Base-by-base conservation (phyloP, 2,329 filamentous ascomycete genomes). In the Xylariaceae sp. region DNA sequence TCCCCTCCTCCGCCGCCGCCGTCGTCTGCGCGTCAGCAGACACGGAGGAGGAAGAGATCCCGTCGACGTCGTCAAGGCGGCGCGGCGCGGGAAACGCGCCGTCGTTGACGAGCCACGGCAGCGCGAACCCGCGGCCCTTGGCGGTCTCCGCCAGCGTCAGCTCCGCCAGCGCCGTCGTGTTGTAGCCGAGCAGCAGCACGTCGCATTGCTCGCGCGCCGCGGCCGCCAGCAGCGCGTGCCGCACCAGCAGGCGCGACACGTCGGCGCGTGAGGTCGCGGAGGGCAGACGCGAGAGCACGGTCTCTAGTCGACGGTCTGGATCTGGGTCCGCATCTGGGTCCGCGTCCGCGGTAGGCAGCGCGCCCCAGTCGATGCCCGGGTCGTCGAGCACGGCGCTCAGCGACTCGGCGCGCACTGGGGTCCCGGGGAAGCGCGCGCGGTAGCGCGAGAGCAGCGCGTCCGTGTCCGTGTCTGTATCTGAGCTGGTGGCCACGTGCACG, bases 131-230 rank as follows among this genome's bases (percentile, higher is more conserved):
- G 47, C 93, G 84, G 1, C 95, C 95, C 74, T 96, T 97, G 20
- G 93, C 92, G 2, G 93, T 92, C 74, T 95, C 91, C 6, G 91
- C 81, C 14, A 99, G 83, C 0, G 91, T 90, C 67, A 91, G 87
- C 64, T 93, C 91, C 3, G 95, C 93, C 26, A 99, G 85, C 16
- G 87, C 85, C 4, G 92, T 97, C 19, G 95, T 96, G 63, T 86
- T 96, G 74, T 93, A 88, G 20, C 90, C 93, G 73, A 95, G 88
- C 1, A 98, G 75, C 42, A 98, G 81, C 12, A 86, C 86, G 61
- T 88, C 83, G 70, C 87, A 95, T 12, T 70, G 75, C 23, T 81
- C 75, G 16, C 77, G 72, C 59, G 83, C 80, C 9, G 90, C 89
- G 44, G 85, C 77, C 44, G 84, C 77, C 48, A 91, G 77, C 29